A percentile compares a stretch with the other conserved stretches of the same genome.
Conservation (phyloP, 768 basidiomycete genomes). For the Psilocybe cyanescens region DNA sequence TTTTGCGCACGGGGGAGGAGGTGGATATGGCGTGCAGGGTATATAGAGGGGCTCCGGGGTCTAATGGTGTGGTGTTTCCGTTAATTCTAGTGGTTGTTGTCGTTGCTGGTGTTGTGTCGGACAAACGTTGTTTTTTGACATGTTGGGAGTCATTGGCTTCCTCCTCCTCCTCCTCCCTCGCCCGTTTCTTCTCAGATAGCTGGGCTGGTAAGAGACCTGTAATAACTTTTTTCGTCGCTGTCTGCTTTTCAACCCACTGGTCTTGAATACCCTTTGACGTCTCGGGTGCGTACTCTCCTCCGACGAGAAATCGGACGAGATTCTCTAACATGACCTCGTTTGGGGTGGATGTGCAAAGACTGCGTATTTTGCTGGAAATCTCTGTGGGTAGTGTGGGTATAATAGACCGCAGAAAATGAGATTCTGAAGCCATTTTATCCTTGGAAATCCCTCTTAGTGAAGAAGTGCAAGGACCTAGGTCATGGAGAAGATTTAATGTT, state of each 20-base stretch:
- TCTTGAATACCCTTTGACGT: conserved; percentile 29
- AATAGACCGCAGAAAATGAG: conserved; percentile 35
- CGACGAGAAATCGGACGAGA: conserved; percentile 45
- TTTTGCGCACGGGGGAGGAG: conserved; percentile 79
- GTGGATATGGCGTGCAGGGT: conserved; percentile 68
- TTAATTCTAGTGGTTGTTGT: conserved; percentile 15
- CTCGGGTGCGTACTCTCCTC: conserved; percentile 39
- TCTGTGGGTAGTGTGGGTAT: conserved; percentile 37
- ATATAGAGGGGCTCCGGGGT: conserved; percentile 51
- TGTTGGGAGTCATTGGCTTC: conserved; percentile 20
- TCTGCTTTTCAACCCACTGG: conserved; percentile 44
- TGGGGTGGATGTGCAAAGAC: conserved; percentile 33
- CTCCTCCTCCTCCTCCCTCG: conserved; percentile 34
- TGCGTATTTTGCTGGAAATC: conserved; percentile 35
- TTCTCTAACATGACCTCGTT: conserved; percentile 43
- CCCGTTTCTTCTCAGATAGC: conserved; percentile 30
- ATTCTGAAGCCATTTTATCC: conserved; percentile 25
- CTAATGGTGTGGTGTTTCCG: conserved; percentile 11
- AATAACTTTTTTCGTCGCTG: conserved; percentile 30
- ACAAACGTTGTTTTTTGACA: conserved; percentile 38
- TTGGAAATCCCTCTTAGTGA: no score
- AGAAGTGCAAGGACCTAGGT: no score
- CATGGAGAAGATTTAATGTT: no score
- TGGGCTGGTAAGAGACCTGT: conserved; percentile 27
- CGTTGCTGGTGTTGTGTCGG: conserved; percentile 11